Evolutionary conservation across 2,329 filamentous ascomycete genomes (phyloP), one percentile per base, ranked within the genome.

Genomic region (Penicillium sp.): DNA sequence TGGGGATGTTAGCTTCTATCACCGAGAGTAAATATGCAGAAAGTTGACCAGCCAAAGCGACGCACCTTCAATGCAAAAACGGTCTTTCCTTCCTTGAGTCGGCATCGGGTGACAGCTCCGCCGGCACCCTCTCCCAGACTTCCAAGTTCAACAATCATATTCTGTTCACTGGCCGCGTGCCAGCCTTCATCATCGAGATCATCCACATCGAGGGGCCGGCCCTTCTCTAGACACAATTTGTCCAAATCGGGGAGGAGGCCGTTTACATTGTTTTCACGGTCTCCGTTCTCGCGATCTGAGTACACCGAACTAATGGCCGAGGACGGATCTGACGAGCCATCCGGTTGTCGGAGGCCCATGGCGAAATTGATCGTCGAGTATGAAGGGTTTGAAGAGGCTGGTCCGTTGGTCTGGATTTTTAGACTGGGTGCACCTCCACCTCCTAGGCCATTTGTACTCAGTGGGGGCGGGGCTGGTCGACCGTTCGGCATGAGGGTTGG

Each of bases 151-250:
- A 90, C 81, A 60, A 99, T 95, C 67, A 92, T 85, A 64, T 90
- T 89, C 71, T 96, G 91, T 73, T 90, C 84, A 70, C 92, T 96
- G 11, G 93, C 94, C 50, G 95, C 92, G 71, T 90, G 87, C 94
- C 94, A 99, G 21, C 91, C 92, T 61, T 96, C 90, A 68, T 97
- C 92, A 70, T 97, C 93, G 48, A 99, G 78, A 65, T 97, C 93
- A 68, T 97, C 93, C 4, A 96, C 93, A 73, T 99, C 94, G 39
- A 93, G 78, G 25, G 87, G 89, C 62, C 90, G 83, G 36, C 91
- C 91, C 74, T 88, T 92, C 65, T 96, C 92, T 45, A 94, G 73
- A 49, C 85, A 89, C 67, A 96, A 76, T 73, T 92, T 87, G 63
- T 95, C 91, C 57, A 97, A 86, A 66, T 87, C 85, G 3, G 85